Conservation (phyloP, 2,329 filamentous ascomycete species). For the Diaporthe eres region DNA sequence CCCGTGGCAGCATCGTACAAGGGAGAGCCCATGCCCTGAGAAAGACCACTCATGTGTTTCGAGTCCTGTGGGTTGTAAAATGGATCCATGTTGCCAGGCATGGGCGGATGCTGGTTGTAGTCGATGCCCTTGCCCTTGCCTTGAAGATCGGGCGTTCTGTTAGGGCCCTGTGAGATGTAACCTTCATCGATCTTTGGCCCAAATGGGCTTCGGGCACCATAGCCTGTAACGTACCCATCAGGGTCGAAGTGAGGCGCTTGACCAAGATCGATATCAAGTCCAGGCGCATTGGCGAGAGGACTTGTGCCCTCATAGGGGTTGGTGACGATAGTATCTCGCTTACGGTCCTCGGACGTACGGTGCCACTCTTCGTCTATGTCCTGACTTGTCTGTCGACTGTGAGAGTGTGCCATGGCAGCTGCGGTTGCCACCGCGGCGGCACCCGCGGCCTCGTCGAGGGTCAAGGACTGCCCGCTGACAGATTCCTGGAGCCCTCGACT, state of each 20-base stretch:
- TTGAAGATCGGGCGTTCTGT: slow-evolving; percentile 67
- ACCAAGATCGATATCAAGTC: slow-evolving; percentile 51
- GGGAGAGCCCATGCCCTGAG: slow-evolving; percentile 90
- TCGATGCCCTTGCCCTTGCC: slow-evolving; percentile 70
- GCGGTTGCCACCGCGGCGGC: slow-evolving; percentile 68
- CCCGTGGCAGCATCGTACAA: slow-evolving; percentile 93
- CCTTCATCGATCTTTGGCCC: slow-evolving; percentile 84
- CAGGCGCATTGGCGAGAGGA: slow-evolving; percentile 70
- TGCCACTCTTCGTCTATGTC: slow-evolving; percentile 77
- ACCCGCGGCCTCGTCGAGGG: slow-evolving; percentile 61
- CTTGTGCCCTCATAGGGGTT: slow-evolving; percentile 78
- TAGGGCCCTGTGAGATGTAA: slow-evolving; percentile 84
- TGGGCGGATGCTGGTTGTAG: slow-evolving; percentile 66
- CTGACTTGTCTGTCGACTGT: slow-evolving; percentile 68
- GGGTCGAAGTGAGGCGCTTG: slow-evolving; percentile 49
- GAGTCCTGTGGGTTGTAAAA: slow-evolving; percentile 73
- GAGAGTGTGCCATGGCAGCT: slow-evolving; percentile 59
- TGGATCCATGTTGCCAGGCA: slow-evolving; percentile 72
- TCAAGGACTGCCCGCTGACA: slow-evolving; percentile 53
- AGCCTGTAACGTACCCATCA: slow-evolving; percentile 58
- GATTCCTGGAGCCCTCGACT: slow-evolving; percentile 14
- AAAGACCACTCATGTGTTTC: slow-evolving; percentile 87
- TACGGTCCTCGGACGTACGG: slow-evolving; percentile 72
- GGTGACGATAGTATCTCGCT: slow-evolving; percentile 76
- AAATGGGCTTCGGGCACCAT: slow-evolving; percentile 69